Percentiles rank a stretch among this genome's conserved stretches.
Evolutionary conservation across 2,329 filamentous ascomycete species (phyloP).

Genomic region (Pseudopyrenochaeta lycopersici): DNA sequence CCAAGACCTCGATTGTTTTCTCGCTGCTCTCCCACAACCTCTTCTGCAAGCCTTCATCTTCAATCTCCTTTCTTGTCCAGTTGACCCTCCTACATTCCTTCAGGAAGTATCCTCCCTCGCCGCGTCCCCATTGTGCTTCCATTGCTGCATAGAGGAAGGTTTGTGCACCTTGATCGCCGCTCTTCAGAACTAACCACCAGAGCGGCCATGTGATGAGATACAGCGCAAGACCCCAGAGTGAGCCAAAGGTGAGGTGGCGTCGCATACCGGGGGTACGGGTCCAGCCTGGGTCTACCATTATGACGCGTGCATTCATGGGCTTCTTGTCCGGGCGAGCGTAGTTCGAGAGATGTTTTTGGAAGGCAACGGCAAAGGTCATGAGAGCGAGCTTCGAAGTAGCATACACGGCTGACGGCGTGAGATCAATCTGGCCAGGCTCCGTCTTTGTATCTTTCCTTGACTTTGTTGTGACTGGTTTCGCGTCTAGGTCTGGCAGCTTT

Average conservation of each 20-base stretch:
- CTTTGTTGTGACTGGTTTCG: conserved; percentile 61
- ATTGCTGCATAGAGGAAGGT: conserved; percentile 86
- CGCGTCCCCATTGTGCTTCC: conserved; percentile 75
- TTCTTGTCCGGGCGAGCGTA: conserved; percentile 85
- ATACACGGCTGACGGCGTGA: conserved; percentile 57
- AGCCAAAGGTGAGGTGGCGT: conserved; percentile 85
- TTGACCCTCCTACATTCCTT: conserved; percentile 88
- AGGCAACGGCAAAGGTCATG: conserved; percentile 87
- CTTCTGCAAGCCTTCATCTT: conserved; percentile 81
- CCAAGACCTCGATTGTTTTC: conserved; percentile 78
- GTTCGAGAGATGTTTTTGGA: conserved; percentile 88
- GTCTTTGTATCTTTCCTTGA: conserved; percentile 59
- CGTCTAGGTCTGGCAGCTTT: conserved; percentile 67
- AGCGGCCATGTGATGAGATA: conserved; percentile 83
- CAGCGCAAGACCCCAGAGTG: conserved; percentile 77
- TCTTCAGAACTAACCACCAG: conserved; percentile 90
- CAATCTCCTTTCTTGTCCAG: conserved; percentile 75
- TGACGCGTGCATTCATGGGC: conserved; percentile 82
- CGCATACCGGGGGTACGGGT: conserved; percentile 86
- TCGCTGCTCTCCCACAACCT: conserved; percentile 88
- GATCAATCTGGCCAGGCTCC: conserved; percentile 41
- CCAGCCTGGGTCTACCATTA: conserved; percentile 87
- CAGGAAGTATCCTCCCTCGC: conserved; percentile 74
- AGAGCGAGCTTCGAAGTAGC: conserved; percentile 72
- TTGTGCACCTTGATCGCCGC: conserved; percentile 82